phyloP scores from a whole-genome alignment of 805 yeast species.

The Wickerhamomyces rabaulensis region DNA sequence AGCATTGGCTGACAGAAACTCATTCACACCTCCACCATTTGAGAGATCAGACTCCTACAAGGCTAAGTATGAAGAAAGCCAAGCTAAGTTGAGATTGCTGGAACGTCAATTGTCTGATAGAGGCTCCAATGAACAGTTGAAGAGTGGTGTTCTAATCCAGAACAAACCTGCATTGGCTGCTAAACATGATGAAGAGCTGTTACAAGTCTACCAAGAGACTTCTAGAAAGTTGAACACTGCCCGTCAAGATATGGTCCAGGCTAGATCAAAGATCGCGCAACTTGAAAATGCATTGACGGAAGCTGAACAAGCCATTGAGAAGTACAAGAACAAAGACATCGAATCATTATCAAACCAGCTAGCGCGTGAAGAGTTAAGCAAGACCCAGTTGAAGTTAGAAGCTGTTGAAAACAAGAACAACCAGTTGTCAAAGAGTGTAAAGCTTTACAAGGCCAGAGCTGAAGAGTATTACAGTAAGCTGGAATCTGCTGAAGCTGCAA shows the following conservation, averaged over 20 bases:
- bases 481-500: constrained; percentile 74
- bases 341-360: constrained; percentile 19
- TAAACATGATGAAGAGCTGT: constrained; percentile 38
- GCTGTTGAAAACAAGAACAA: constrained; percentile 49
- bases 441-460: constrained; percentile 63
- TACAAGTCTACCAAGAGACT: constrained; percentile 45
- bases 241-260: constrained; percentile 36
- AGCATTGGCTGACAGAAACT: constrained; percentile 20
- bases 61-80: constrained; percentile 42
- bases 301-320: constrained; percentile 23
- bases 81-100: constrained; percentile 36
- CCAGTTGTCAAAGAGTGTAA: constrained; percentile 50
- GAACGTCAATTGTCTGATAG: constrained; percentile 30
- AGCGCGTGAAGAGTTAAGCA: constrained; percentile 34
- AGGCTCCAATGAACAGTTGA: background rate
- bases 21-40: constrained; percentile 18
- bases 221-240: constrained; percentile 39
- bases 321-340: constrained; percentile 11
- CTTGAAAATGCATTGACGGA: constrained; percentile 37
- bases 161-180: constrained; percentile 6
- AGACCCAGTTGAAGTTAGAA: constrained; percentile 51
- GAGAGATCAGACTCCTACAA: constrained; percentile 27
- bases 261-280: constrained; percentile 37
- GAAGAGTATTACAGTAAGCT: constrained; percentile 69
- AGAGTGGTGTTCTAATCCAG: background rate